A percentile compares a stretch with the other conserved stretches of the same genome.
These are phyloP conservation scores for Cunninghamia lanceolata DNA, from an alignment of 75 land plant genomes.

Conservation along the genomic window DNA sequence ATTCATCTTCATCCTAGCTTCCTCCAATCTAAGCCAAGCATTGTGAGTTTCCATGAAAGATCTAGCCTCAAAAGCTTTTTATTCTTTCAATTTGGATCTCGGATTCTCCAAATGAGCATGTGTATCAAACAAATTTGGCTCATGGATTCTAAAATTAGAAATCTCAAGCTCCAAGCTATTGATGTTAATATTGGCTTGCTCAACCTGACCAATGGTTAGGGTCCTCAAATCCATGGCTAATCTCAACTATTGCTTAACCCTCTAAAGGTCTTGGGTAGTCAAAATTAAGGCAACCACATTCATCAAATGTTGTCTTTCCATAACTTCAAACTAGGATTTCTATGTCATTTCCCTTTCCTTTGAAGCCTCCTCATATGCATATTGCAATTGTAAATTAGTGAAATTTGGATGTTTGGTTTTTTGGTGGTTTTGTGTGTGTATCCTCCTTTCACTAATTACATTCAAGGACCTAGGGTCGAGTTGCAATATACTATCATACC, in stretches of 20 bases:
- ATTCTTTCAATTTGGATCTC: slow-evolving; percentile 29
- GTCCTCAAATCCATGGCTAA: slow-evolving; percentile 25
- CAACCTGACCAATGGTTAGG: slow-evolving; percentile 25
- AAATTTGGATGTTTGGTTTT: too few species aligned
- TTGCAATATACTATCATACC: too few species aligned
- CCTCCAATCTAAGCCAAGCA: slow-evolving; percentile 28
- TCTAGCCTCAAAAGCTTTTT: slow-evolving; percentile 34
- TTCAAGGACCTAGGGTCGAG: too few species aligned
- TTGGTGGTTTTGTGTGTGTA: too few species aligned
- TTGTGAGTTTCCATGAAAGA: slow-evolving; percentile 19
- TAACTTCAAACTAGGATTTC: slow-evolving; percentile 54
- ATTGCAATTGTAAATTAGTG: too few species aligned
- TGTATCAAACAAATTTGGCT: slow-evolving; percentile 14
- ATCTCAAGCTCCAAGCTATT: slow-evolving; percentile 33
- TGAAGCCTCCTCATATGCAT: slow-evolving; percentile 49
- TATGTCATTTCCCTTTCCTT: slow-evolving; percentile 55
- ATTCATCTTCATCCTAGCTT: slow-evolving; percentile 23
- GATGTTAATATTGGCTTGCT: slow-evolving; percentile 33
- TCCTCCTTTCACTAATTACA: too few species aligned
- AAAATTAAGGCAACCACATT: slow-evolving; percentile 39
- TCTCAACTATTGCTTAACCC: slow-evolving; percentile 48
- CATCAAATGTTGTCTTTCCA: slow-evolving; percentile 50
- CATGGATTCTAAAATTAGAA: neutral
- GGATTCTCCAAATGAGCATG: slow-evolving; percentile 33
- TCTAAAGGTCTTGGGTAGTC: slow-evolving; percentile 48